phyloP scores from a whole-genome alignment of 805 yeast species.

The Metschnikowia reukaufii region DNA sequence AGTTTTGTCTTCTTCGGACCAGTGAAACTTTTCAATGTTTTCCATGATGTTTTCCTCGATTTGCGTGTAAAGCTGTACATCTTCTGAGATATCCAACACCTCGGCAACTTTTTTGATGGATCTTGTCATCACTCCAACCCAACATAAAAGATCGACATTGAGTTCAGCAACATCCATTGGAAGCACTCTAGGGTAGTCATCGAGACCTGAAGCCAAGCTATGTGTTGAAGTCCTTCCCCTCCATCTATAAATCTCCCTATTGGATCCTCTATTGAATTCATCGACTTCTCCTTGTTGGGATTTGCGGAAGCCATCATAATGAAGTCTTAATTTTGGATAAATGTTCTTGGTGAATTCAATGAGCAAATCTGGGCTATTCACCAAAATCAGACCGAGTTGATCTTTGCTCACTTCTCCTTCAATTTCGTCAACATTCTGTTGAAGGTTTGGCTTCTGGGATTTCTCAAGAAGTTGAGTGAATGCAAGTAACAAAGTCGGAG shows the following conservation, averaged over 20 bases:
- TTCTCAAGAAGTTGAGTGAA: conserved; percentile 55
- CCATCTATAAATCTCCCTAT: conserved; percentile 82
- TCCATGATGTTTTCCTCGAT: conserved; percentile 56
- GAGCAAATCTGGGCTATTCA: conserved; percentile 59
- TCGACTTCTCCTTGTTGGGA: conserved; percentile 76
- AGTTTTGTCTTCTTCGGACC: conserved; percentile 64
- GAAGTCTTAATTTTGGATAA: conserved; percentile 74
- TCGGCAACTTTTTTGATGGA: conserved; percentile 75
- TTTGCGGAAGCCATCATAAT: conserved; percentile 80
- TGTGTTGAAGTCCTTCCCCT: conserved; percentile 84
- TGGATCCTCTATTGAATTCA: conserved; percentile 61
- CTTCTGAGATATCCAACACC: conserved; percentile 57
- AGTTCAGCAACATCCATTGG: conserved; percentile 86
- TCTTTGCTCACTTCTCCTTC: conserved; percentile 17
- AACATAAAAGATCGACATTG: conserved; percentile 83
- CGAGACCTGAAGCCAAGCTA: conserved; percentile 90
- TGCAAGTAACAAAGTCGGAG: conserved; percentile 86
- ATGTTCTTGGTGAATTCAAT: conserved; percentile 57
- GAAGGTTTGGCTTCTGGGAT: background rate
- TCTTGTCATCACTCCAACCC: conserved; percentile 93
- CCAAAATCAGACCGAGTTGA: conserved; percentile 49
- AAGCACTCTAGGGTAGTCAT: conserved; percentile 87
- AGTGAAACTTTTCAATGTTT: conserved; percentile 74
- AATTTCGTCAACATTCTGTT: conserved; percentile 7
- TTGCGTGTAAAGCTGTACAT: conserved; percentile 50